A percentile compares a stretch with the other conserved stretches of the same genome.
Conservation (phyloP, 306 rosid genomes). For the Castanea mollissima region DNA sequence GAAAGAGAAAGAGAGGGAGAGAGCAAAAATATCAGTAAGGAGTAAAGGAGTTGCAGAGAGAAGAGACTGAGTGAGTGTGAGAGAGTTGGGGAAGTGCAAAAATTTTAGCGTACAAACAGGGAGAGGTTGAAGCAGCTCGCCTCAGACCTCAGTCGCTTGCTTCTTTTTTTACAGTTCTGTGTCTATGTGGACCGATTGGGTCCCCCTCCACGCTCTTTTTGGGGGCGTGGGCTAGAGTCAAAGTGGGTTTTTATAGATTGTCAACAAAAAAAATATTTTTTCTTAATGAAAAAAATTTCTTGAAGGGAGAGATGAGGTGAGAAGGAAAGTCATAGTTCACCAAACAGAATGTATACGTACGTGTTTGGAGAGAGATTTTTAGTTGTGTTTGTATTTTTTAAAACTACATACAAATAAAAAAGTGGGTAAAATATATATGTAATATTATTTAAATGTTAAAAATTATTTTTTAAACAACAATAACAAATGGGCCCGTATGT, state of each 20-base stretch:
- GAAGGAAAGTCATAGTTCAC: too few species aligned
- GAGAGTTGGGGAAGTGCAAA: conserved; percentile 25
- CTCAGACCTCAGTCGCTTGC: neutral
- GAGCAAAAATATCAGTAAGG: conserved; percentile 1
- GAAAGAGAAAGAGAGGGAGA: neutral
- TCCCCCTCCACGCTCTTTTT: neutral
- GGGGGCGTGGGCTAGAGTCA: conserved; percentile 1
- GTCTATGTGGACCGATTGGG: neutral
- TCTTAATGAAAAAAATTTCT: too few species aligned
- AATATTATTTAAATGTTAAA: too few species aligned
- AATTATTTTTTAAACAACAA: too few species aligned
- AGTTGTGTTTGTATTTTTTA: too few species aligned
- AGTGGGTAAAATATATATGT: too few species aligned
- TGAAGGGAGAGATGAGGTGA: too few species aligned
- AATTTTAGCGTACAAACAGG: conserved; percentile 34
- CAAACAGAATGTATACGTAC: too few species aligned
- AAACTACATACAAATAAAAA: too few species aligned
- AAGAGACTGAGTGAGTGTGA: neutral
- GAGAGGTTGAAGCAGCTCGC: conserved; percentile 14
- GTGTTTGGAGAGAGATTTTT: too few species aligned
- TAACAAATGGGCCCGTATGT: too few species aligned
- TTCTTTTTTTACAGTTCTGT: neutral
- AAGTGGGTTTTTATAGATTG: neutral
- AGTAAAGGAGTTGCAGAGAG: neutral
- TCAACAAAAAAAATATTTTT: too few species aligned